These are phyloP conservation scores for Ganoderma boninense DNA, from an alignment of 1,284 basidiomycete genomes.

Conservation along the genomic window DNA sequence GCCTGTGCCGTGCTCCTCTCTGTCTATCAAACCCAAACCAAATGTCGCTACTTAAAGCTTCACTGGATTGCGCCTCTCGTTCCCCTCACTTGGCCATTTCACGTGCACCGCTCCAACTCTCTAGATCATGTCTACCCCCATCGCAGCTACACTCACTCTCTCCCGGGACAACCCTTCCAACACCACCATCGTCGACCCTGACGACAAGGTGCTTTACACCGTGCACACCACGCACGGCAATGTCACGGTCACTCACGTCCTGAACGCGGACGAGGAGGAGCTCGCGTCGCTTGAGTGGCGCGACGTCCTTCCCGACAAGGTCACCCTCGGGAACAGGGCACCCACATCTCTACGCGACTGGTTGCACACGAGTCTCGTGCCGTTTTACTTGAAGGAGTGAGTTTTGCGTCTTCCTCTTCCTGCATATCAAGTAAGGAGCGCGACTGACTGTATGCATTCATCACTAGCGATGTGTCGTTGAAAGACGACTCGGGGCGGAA, in stretches of 20 bases:
- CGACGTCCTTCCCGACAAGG: slow-evolving; percentile 35
- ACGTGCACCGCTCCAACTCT: background rate
- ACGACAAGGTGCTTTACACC: slow-evolving; percentile 47
- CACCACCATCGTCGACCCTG: slow-evolving; percentile 47
- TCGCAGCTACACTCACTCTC: slow-evolving; percentile 42
- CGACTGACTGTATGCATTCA: background rate
- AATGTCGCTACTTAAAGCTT: background rate
- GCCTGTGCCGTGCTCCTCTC: background rate
- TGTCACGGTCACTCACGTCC: slow-evolving; percentile 44
- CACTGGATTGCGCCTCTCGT: background rate
- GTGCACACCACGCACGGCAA: slow-evolving; percentile 47
- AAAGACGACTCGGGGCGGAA: slow-evolving; percentile 45
- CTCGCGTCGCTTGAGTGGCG: slow-evolving; percentile 38
- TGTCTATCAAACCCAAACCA: background rate
- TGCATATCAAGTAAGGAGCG: too few relatives aligned
- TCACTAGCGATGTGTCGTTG: slow-evolving; percentile 46
- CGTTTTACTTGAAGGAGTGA: slow-evolving; percentile 48
- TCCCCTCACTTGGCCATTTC: background rate
- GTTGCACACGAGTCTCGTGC: slow-evolving; percentile 54
- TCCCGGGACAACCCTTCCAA: slow-evolving; percentile 54
- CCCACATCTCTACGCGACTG: slow-evolving; percentile 43
- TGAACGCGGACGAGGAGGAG: slow-evolving; percentile 35
- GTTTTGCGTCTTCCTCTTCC: slow-evolving; percentile 24
- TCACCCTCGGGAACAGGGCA: slow-evolving; percentile 28
- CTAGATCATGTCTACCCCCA: slow-evolving; percentile 6